Percentiles rank a stretch among this genome's conserved stretches.
Evolutionary conservation across 2,329 filamentous ascomycete species (phyloP).

Genomic region (Trichophyton verrucosum): DNA sequence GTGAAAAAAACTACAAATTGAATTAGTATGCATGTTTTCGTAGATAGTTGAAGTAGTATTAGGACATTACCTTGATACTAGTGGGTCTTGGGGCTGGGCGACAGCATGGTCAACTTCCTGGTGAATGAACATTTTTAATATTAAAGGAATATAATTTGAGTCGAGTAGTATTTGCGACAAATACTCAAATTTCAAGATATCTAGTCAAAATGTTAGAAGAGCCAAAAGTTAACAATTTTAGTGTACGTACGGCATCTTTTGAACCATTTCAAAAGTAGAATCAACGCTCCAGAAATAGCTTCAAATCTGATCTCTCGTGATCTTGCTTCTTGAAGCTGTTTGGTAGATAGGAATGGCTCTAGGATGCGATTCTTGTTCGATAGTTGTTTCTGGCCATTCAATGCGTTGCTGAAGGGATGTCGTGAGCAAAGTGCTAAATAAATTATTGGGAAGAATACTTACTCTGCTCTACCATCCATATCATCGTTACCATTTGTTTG

Average conservation of each 20-base stretch:
- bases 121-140: constrained; percentile 85
- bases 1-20: constrained; percentile 60
- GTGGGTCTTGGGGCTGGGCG: constrained; percentile 69
- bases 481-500: constrained; percentile 38
- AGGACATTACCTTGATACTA: constrained; percentile 58
- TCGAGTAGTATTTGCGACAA: constrained; percentile 85
- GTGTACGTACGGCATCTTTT: constrained; percentile 69
- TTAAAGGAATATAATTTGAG: constrained; percentile 84
- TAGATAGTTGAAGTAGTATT: neutral
- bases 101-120: constrained; percentile 87
- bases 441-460: constrained; percentile 23
- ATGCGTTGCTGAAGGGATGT: neutral
- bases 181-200: constrained; percentile 92
- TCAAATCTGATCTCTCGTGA: constrained; percentile 81
- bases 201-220: constrained; percentile 33
- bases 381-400: neutral
- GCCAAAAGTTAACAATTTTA: neutral
- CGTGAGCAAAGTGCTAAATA: neutral
- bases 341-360: constrained; percentile 31
- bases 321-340: constrained; percentile 71
- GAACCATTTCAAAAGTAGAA: constrained; percentile 91
- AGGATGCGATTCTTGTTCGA: neutral
- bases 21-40: constrained; percentile 12
- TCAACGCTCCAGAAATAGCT: constrained; percentile 75
- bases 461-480: constrained; percentile 33